These are phyloP conservation scores for Kitagawia praeruptora DNA, from an alignment of 129 eudicot genomes.

Conservation along the genomic window DNA sequence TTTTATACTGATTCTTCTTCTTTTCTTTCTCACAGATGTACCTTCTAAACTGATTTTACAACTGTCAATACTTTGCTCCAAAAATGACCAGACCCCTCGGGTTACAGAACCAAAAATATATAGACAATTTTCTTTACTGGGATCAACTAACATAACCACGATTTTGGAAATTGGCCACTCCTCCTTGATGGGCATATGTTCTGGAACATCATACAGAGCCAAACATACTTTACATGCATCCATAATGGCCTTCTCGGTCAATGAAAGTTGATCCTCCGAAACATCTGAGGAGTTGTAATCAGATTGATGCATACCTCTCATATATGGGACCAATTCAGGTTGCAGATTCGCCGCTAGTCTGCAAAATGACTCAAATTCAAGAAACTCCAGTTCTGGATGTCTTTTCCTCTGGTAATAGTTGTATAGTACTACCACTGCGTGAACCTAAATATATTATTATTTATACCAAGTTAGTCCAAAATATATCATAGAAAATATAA, in stretches of 20 bases:
- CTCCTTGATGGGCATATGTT: constrained; percentile 17
- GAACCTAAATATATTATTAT: constrained; percentile 24
- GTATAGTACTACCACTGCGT: constrained; percentile 61
- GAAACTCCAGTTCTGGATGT: constrained; percentile 23
- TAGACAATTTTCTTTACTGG: constrained; percentile 32
- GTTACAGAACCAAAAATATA: constrained; percentile 28
- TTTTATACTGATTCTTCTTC: constrained; percentile 11
- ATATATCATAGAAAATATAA: not conserved
- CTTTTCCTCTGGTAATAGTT: constrained; percentile 50
- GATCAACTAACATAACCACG: constrained; percentile 36
- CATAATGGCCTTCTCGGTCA: constrained; percentile 35
- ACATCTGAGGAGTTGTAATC: constrained; percentile 12
- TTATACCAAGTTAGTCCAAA: not conserved
- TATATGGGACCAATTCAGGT: constrained; percentile 23
- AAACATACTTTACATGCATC: constrained; percentile 37
- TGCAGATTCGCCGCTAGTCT: constrained; percentile 30
- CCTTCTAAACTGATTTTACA: not conserved
- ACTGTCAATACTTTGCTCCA: constrained; percentile 22
- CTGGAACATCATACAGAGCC: constrained; percentile 28
- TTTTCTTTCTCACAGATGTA: constrained; percentile 15
- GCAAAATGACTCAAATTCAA: constrained; percentile 37
- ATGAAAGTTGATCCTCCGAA: constrained; percentile 26
- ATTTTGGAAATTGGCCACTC: constrained; percentile 40
- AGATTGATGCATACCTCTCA: constrained; percentile 19
- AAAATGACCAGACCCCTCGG: constrained; percentile 43